These are phyloP conservation scores for Aquilaria yunnanensis DNA, from an alignment of 345 rosid species.

Conservation along the genomic window DNA sequence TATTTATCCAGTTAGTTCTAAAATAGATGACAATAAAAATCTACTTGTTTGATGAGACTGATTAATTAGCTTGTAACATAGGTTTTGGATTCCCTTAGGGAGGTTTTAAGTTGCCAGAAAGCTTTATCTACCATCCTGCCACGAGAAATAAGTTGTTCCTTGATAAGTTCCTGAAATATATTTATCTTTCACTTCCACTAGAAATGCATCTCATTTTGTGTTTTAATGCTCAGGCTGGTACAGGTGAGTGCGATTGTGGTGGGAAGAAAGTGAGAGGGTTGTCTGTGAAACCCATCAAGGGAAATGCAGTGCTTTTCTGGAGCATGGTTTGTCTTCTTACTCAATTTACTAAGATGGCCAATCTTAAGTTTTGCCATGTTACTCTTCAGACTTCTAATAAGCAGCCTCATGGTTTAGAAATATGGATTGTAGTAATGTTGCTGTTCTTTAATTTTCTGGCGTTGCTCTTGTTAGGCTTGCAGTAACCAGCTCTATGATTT, in stretches of 20 bases:
- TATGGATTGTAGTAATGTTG: too few species aligned
- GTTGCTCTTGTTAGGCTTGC: too few species aligned
- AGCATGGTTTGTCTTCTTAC: constrained; percentile 76
- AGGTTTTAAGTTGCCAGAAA: too few species aligned
- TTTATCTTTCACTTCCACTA: neutral
- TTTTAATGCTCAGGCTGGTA: constrained; percentile 62
- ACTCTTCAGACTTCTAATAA: neutral
- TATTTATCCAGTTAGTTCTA: neutral
- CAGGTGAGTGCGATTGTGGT: constrained; percentile 79
- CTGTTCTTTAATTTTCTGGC: too few species aligned
- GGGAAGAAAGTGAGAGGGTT: constrained; percentile 68
- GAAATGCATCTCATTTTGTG: neutral
- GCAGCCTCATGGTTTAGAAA: too few species aligned
- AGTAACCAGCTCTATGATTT: too few species aligned
- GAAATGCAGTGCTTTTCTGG: constrained; percentile 95
- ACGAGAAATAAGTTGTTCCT: neutral
- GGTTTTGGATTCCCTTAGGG: too few species aligned
- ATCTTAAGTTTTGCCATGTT: neutral
- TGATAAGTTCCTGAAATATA: neutral
- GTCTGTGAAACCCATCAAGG: constrained; percentile 85
- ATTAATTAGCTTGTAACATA: too few species aligned
- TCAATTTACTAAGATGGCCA: neutral
- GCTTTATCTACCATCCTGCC: neutral
- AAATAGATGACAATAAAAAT: neutral
- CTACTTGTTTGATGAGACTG: neutral